phyloP scores from a whole-genome alignment of 768 basidiomycete species.

The Tulasnella sp. region DNA sequence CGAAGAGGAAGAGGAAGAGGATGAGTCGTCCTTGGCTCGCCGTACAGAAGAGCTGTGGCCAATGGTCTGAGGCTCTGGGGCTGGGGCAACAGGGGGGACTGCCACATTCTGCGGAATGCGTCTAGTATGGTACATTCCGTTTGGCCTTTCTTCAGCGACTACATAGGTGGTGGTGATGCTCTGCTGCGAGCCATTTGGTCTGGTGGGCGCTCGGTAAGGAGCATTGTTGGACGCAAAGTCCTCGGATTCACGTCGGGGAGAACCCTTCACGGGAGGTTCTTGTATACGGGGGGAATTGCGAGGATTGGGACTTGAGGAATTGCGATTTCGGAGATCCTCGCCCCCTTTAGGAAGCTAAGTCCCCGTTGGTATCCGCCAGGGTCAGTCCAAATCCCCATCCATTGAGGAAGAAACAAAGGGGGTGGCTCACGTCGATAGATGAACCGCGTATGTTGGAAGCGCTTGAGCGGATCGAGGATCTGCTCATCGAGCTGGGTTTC shows the following conservation, averaged over 20 bases:
- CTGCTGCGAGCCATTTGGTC: constrained; percentile 1
- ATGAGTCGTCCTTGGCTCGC: background rate
- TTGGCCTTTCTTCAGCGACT: constrained; percentile 4
- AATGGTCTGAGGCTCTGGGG: background rate
- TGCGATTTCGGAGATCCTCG: background rate
- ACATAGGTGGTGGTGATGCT: constrained; percentile 15
- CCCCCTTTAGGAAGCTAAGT: constrained; percentile 10
- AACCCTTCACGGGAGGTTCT: constrained; percentile 2
- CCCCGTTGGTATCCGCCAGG: background rate
- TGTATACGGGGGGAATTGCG: constrained; percentile 8
- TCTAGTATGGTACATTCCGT: constrained; percentile 11
- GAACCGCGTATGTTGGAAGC: constrained; percentile 1
- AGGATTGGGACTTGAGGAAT: constrained; percentile 8
- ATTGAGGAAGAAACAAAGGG: background rate
- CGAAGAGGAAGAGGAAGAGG: constrained; percentile 12
- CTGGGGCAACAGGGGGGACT: background rate
- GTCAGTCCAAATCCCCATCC: constrained; percentile 8
- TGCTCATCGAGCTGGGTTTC: constrained; percentile 1
- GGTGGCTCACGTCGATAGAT: constrained; percentile 7
- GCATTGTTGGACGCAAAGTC: background rate
- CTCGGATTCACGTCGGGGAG: constrained; percentile 1
- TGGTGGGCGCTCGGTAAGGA: background rate
- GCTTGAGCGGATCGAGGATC: background rate
- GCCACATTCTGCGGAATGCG: constrained; percentile 1
- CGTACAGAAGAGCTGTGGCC: constrained; percentile 5